A percentile compares a stretch with the other conserved stretches of the same genome.
These are phyloP conservation scores for Paspalum notatum DNA, from an alignment of 176 grass and related monocot species.

Conservation along the genomic window DNA sequence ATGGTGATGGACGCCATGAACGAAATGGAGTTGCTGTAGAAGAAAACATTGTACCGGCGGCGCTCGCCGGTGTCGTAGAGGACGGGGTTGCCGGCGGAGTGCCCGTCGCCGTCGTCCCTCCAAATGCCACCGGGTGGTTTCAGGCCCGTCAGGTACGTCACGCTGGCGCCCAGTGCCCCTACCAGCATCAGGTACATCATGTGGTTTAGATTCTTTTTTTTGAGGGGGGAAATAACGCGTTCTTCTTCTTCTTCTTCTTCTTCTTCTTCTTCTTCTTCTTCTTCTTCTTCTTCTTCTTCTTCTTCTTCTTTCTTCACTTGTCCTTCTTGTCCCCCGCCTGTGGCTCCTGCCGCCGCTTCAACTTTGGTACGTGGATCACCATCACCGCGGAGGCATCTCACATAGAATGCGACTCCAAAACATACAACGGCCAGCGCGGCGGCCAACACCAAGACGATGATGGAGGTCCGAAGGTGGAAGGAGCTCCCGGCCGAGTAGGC, in stretches of 20 bases:
- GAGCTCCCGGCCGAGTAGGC: not conserved
- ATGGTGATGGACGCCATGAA: not conserved
- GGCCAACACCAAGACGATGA: not conserved
- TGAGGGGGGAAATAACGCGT: too few relatives aligned
- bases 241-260: too few relatives aligned
- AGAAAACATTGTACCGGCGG: not conserved
- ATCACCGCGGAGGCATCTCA: too few relatives aligned
- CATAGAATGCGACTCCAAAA: not conserved
- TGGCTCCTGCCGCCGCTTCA: too few relatives aligned
- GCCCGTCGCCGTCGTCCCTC: not conserved
- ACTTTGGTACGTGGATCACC: too few relatives aligned
- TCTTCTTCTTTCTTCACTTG: too few relatives aligned
- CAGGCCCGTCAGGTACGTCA: not conserved
- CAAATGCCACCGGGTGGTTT: not conserved
- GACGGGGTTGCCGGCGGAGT: not conserved
- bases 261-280: too few relatives aligned
- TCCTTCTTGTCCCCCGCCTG: too few relatives aligned
- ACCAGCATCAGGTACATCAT: slow-evolving; percentile 1
- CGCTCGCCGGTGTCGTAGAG: not conserved
- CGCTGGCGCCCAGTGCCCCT: not conserved
- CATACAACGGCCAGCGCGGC: too few relatives aligned
- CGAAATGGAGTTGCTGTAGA: not conserved
- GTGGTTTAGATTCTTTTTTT: too few relatives aligned
- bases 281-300: too few relatives aligned
- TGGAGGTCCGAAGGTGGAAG: not conserved